phyloP scores from a whole-genome alignment of 2,329 filamentous ascomycete genomes.

The Clonostachys byssicola region DNA sequence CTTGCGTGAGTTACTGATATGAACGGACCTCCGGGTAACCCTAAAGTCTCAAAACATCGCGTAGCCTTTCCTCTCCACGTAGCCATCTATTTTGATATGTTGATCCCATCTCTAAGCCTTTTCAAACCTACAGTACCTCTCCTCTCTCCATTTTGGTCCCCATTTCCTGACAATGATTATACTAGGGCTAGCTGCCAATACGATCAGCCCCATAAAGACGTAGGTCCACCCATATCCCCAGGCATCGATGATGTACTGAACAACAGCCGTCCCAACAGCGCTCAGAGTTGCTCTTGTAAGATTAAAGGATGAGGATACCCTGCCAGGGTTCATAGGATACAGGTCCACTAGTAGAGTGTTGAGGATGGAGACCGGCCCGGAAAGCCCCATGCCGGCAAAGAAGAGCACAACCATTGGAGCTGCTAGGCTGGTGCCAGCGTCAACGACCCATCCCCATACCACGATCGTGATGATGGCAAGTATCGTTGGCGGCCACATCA shows the following conservation, averaged over 20 bases:
- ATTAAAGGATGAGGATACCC: conserved; percentile 35
- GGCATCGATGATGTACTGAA: conserved; percentile 32
- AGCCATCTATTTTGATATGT: too few species aligned
- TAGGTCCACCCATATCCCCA: conserved; percentile 33
- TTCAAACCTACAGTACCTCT: conserved; percentile 15
- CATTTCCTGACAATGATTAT: conserved; percentile 19
- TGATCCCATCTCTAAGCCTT: neutral
- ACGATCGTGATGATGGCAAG: conserved; percentile 34
- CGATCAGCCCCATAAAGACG: conserved; percentile 22
- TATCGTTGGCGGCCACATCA: conserved; percentile 32
- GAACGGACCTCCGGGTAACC: too few species aligned
- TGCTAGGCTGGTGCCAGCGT: conserved; percentile 27
- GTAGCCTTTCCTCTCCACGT: too few species aligned
- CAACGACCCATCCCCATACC: conserved; percentile 37
- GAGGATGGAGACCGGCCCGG: conserved; percentile 33
- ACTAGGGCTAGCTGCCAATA: conserved; percentile 16
- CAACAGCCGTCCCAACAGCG: conserved; percentile 30
- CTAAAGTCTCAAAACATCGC: too few species aligned
- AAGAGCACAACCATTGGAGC: conserved; percentile 33
- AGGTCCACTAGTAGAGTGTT: conserved; percentile 36
- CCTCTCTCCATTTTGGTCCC: conserved; percentile 23
- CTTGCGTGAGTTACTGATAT: too few species aligned
- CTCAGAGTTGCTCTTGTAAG: conserved; percentile 31
- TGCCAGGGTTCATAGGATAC: conserved; percentile 31
- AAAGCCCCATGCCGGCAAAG: conserved; percentile 25